Evolutionary conservation across 148 eudicot genomes (phyloP).

Genomic region (Amaranthus palmeri): DNA sequence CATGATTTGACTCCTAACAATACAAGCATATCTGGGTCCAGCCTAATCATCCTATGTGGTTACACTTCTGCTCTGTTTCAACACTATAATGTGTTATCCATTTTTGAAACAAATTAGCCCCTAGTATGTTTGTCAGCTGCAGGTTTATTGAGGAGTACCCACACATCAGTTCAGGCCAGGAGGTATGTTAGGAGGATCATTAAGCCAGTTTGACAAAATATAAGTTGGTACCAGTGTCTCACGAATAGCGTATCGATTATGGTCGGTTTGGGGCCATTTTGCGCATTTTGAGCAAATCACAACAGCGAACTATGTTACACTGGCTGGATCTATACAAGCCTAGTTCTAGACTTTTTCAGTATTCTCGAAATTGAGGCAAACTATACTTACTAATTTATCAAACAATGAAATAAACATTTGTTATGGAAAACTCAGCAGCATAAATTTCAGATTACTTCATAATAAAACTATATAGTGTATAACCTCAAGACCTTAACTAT

Average conservation of each 20-base stretch:
- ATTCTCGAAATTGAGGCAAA: background rate
- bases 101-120: too few relatives aligned
- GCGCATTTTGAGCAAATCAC: too few relatives aligned
- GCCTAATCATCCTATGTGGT: background rate
- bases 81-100: too few relatives aligned
- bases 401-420: background rate
- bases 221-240: too few relatives aligned
- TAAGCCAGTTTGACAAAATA: too few relatives aligned
- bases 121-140: too few relatives aligned
- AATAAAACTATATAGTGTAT: slow-evolving; percentile 1
- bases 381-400: background rate
- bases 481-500: slow-evolving; percentile 10
- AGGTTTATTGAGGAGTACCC: too few relatives aligned
- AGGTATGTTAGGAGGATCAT: too few relatives aligned
- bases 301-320: too few relatives aligned
- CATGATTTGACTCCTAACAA: background rate
- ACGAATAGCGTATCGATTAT: too few relatives aligned
- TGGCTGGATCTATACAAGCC: background rate
- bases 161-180: too few relatives aligned
- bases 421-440: background rate
- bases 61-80: background rate
- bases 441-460: background rate
- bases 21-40: background rate
- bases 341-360: background rate
- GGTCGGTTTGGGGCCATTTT: too few relatives aligned